A percentile compares a stretch with the other conserved stretches of the same genome.
These are phyloP conservation scores for Pistacia integerrima DNA, from an alignment of 345 rosid genomes.

Conservation along the genomic window DNA sequence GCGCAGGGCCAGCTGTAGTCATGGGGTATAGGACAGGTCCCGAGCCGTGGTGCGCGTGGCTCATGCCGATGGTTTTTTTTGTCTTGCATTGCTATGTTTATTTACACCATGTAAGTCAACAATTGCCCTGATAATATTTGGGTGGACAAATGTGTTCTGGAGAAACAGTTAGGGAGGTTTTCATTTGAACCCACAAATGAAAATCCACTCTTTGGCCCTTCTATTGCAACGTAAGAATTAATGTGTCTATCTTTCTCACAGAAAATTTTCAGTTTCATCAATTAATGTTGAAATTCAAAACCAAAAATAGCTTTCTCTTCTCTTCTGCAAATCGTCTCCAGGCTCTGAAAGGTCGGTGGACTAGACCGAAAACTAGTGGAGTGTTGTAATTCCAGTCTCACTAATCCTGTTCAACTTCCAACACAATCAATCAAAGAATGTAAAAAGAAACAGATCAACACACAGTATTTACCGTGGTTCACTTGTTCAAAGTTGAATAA, in stretches of 20 bases:
- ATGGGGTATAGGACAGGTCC: slow-evolving; percentile 47
- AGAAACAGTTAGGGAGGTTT: slow-evolving; percentile 52
- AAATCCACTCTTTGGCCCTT: slow-evolving; percentile 69
- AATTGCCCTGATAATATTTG: slow-evolving; percentile 56
- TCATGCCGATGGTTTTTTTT: slow-evolving; percentile 63
- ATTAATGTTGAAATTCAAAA: background rate
- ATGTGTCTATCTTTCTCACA: background rate
- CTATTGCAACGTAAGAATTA: slow-evolving; percentile 54
- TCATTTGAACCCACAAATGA: slow-evolving; percentile 54
- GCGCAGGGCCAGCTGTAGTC: background rate
- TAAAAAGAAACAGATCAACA: no score
- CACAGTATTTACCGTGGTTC: no score
- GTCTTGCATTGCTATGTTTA: slow-evolving; percentile 46
- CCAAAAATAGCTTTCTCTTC: background rate
- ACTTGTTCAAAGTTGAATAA: no score
- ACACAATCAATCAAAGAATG: no score
- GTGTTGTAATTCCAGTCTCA: no score
- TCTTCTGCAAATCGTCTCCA: slow-evolving; percentile 20
- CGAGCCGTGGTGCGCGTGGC: slow-evolving; percentile 67
- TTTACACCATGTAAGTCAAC: slow-evolving; percentile 63
- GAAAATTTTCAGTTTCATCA: background rate
- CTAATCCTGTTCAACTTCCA: no score
- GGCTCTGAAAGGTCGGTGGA: slow-evolving; percentile 79
- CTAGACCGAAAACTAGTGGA: slow-evolving; percentile 58
- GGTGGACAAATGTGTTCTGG: slow-evolving; percentile 39